Evolutionary conservation across 2,329 filamentous ascomycete genomes (phyloP).

Genomic region (Ophiostoma pallidulum): DNA sequence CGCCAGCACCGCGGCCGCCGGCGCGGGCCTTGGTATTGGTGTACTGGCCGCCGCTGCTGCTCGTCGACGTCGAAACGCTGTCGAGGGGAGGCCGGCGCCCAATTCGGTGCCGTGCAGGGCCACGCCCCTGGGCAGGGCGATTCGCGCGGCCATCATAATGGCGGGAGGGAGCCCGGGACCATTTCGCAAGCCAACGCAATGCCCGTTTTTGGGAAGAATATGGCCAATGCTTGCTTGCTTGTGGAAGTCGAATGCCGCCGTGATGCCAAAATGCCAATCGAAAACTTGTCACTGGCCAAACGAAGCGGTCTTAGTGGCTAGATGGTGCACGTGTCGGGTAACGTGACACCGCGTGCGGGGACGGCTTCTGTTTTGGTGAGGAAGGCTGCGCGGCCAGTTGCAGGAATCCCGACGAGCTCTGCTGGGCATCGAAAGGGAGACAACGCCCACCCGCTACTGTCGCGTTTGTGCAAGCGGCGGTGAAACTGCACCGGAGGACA

Average conservation of each 20-base stretch:
- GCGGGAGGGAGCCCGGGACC: slow-evolving; percentile 11
- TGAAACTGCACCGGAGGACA: too few species aligned
- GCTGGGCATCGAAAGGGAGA: not conserved
- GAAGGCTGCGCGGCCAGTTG: too few species aligned
- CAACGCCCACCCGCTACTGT: too few species aligned
- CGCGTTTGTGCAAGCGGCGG: too few species aligned
- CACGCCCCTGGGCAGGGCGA: slow-evolving; percentile 16
- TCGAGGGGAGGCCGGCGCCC: not conserved
- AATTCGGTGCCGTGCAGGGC: slow-evolving; percentile 1
- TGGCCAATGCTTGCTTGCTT: not conserved
- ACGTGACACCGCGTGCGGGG: slow-evolving; percentile 11
- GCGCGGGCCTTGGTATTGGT: too few species aligned
- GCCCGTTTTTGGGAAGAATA: too few species aligned
- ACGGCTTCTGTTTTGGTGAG: not conserved
- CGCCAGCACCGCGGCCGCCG: not conserved
- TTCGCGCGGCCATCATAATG: slow-evolving; percentile 21
- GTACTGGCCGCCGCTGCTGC: not conserved
- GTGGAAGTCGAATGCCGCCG: not conserved
- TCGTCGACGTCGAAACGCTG: not conserved
- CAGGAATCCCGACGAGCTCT: too few species aligned
- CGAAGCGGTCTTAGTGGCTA: not conserved
- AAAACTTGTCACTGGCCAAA: slow-evolving; percentile 1
- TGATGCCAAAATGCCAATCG: not conserved
- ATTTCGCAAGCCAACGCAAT: slow-evolving; percentile 15
- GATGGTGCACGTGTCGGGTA: slow-evolving; percentile 1